Evolutionary conservation across 306 rosid species (phyloP).

Genomic region (Malus domestica): DNA sequence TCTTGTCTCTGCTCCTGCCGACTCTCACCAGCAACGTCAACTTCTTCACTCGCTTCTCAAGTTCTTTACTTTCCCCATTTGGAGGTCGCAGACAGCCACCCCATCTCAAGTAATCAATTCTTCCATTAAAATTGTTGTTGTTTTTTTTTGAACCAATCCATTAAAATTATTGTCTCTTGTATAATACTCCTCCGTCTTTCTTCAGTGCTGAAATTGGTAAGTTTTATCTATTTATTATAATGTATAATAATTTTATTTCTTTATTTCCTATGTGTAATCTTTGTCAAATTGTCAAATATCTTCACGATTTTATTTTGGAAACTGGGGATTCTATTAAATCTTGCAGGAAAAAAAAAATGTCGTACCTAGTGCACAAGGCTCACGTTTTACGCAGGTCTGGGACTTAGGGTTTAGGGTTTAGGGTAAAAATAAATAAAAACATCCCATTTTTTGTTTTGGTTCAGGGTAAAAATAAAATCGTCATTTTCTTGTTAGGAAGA

Average conservation of each 20-base stretch:
- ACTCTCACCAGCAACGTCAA: constrained; percentile 21
- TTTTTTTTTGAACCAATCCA: not conserved
- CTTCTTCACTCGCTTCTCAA: not conserved
- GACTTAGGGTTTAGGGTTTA: no score
- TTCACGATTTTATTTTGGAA: constrained; percentile 12
- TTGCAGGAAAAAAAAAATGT: no score
- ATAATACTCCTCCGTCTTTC: not conserved
- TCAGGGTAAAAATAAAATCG: not conserved
- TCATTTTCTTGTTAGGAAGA: not conserved
- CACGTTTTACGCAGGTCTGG: no score
- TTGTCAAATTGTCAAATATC: constrained; percentile 5
- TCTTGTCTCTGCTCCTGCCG: constrained; percentile 10
- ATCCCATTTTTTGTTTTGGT: no score
- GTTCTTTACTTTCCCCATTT: constrained; percentile 35
- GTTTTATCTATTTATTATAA: not conserved
- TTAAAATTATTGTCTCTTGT: not conserved
- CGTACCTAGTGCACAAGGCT: no score
- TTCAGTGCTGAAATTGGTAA: constrained; percentile 24
- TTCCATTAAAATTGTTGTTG: not conserved
- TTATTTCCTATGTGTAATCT: not conserved
- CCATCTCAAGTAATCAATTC: constrained; percentile 44
- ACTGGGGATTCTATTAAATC: not conserved
- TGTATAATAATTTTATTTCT: not conserved
- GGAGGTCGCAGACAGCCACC: constrained; percentile 26
- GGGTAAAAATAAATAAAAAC: no score